phyloP scores from a whole-genome alignment of 225 moss, liverwort and hornwort species.

The Lunularia cruciata region DNA sequence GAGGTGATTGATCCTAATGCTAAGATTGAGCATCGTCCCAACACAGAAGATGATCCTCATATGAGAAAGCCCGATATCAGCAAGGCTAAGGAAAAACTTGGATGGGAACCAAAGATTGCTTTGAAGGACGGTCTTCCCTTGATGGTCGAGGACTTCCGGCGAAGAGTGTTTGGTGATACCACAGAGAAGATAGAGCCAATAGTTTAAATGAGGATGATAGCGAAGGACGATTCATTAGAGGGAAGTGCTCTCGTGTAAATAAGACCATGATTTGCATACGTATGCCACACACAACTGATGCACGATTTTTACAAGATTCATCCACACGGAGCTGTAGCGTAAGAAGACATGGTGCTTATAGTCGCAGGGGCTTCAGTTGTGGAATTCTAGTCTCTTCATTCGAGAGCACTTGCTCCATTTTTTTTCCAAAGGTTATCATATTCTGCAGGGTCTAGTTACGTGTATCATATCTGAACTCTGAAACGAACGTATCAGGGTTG shows the following conservation, averaged over 20 bases:
- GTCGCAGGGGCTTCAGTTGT: background rate
- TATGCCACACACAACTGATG: constrained; percentile 27
- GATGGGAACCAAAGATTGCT: constrained; percentile 50
- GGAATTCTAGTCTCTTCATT: constrained; percentile 15
- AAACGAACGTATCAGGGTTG: constrained; percentile 9
- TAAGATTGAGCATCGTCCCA: constrained; percentile 34
- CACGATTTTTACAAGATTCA: constrained; percentile 6
- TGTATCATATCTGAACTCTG: constrained; percentile 19
- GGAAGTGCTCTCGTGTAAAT: constrained; percentile 31
- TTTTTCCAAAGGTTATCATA: constrained; percentile 18
- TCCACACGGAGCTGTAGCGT: constrained; percentile 5
- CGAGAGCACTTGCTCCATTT: constrained; percentile 8
- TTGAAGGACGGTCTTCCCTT: constrained; percentile 49
- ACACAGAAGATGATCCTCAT: constrained; percentile 51
- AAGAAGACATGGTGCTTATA: constrained; percentile 1
- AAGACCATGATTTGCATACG: constrained; percentile 37
- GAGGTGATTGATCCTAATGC: constrained; percentile 40
- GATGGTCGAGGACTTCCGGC: constrained; percentile 55
- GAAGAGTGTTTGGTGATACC: constrained; percentile 41
- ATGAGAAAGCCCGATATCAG: constrained; percentile 52
- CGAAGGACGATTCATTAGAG: constrained; percentile 4
- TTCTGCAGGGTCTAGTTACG: constrained; percentile 21
- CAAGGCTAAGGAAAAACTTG: constrained; percentile 45
- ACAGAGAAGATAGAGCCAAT: constrained; percentile 32
- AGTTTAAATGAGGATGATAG: constrained; percentile 21